phyloP scores from a whole-genome alignment of 2,329 filamentous ascomycete genomes.

The Botrytis elliptica region DNA sequence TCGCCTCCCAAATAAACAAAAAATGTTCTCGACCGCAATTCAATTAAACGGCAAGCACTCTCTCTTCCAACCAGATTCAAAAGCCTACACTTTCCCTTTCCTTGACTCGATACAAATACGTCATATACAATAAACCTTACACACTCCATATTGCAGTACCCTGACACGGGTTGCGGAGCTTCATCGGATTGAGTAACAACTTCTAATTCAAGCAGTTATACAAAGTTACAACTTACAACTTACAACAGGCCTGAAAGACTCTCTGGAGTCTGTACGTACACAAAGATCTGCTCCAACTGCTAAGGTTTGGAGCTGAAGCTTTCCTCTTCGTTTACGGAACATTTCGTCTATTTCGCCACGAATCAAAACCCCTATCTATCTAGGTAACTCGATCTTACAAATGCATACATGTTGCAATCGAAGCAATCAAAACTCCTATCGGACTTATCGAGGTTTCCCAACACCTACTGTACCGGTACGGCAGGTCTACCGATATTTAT shows the following conservation, averaged over 20 bases:
- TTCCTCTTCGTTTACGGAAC: neutral
- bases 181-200: neutral
- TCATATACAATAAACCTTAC: neutral
- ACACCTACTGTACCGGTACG: neutral
- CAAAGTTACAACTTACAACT: neutral
- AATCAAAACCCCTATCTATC: constrained; percentile 6
- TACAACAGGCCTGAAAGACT: neutral
- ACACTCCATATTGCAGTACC: neutral
- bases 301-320: neutral
- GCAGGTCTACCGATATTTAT: neutral
- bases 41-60: neutral
- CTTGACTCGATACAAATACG: constrained; percentile 5
- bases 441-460: neutral
- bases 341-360: neutral
- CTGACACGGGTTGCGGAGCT: neutral
- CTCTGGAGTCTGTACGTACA: neutral
- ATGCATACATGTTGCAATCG: neutral
- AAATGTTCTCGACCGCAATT: constrained; percentile 7
- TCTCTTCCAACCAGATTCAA: neutral
- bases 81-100: neutral
- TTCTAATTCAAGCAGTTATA: neutral
- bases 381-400: constrained; percentile 2
- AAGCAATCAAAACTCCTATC: neutral
- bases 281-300: constrained; percentile 4
- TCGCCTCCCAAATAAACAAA: neutral